These are phyloP conservation scores for Apophysomyces sp. DNA, from an alignment of 371 early-diverging fungal genomes.

Conservation along the genomic window DNA sequence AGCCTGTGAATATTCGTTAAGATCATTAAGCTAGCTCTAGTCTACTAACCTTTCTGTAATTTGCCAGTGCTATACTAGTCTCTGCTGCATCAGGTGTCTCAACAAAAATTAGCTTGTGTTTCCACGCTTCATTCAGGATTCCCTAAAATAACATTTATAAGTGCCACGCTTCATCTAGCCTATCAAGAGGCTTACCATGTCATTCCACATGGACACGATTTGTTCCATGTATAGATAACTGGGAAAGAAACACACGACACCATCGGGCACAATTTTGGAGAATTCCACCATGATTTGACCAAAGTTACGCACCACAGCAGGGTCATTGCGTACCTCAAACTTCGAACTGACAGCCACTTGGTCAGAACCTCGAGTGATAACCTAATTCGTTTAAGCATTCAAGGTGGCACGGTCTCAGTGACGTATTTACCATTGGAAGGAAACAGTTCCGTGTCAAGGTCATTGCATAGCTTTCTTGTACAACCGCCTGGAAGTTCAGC, in stretches of 20 bases:
- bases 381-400: constrained; percentile 19
- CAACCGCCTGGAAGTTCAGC: constrained; percentile 84
- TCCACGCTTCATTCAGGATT: constrained; percentile 92
- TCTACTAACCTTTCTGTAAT: constrained; percentile 80
- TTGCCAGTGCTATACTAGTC: constrained; percentile 94
- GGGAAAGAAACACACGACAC: constrained; percentile 99
- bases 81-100: constrained; percentile 99
- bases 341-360: constrained; percentile 96
- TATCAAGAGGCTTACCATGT: constrained; percentile 62
- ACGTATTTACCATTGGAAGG: constrained; percentile 78
- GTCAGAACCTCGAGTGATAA: constrained; percentile 97
- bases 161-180: neutral
- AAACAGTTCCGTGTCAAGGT: constrained; percentile 94
- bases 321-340: constrained; percentile 98
- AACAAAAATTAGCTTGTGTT: constrained; percentile 97
- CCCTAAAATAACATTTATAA: constrained; percentile 50
- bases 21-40: neutral
- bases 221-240: constrained; percentile 99
- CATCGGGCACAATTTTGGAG: constrained; percentile 96
- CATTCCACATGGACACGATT: constrained; percentile 98
- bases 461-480: constrained; percentile 93
- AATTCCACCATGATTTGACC: constrained; percentile 97
- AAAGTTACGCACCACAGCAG: constrained; percentile 99
- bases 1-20: constrained; percentile 52
- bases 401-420: neutral